phyloP scores from a whole-genome alignment of 1,139 yeast genomes.

The Taphrina deformans region DNA sequence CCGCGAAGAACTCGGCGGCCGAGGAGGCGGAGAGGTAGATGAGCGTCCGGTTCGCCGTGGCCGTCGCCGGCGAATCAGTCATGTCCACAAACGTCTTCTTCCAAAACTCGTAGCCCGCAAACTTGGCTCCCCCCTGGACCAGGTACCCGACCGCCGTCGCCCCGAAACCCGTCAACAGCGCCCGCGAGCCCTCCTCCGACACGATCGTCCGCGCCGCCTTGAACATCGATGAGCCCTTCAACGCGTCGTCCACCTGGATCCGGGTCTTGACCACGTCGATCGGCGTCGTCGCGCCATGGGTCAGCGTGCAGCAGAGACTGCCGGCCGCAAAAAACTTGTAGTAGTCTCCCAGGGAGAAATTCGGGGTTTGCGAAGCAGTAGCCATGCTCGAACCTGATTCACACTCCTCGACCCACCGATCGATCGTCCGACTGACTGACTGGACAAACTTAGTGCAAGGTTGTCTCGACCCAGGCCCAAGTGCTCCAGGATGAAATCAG shows the following conservation, averaged over 20 bases:
- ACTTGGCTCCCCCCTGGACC: conserved; percentile 83
- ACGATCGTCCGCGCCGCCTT: conserved; percentile 23
- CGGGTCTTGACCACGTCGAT: conserved; percentile 72
- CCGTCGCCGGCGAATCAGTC: conserved; percentile 56
- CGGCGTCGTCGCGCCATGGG: conserved; percentile 90
- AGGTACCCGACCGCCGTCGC: conserved; percentile 85
- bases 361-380: conserved; percentile 21
- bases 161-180: conserved; percentile 72
- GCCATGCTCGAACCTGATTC: not conserved
- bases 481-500: no score
- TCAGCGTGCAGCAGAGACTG: conserved; percentile 88
- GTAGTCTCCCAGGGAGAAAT: conserved; percentile 12
- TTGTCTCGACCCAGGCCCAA: no score
- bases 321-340: conserved; percentile 57
- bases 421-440: no score
- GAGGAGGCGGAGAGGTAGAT: conserved; percentile 75
- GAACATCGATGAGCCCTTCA: conserved; percentile 21
- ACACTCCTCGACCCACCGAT: no score
- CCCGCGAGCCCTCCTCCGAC: conserved; percentile 56
- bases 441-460: no score
- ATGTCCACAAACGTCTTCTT: conserved; percentile 62
- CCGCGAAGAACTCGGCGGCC: conserved; percentile 79
- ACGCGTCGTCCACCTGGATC: conserved; percentile 35
- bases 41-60: conserved; percentile 60
- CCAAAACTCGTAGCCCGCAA: conserved; percentile 78